Percentiles rank a stretch among this genome's conserved stretches.
These are phyloP conservation scores for Strigomonas culicis DNA, from an alignment of 208 protist genomes.

Conservation along the genomic window DNA sequence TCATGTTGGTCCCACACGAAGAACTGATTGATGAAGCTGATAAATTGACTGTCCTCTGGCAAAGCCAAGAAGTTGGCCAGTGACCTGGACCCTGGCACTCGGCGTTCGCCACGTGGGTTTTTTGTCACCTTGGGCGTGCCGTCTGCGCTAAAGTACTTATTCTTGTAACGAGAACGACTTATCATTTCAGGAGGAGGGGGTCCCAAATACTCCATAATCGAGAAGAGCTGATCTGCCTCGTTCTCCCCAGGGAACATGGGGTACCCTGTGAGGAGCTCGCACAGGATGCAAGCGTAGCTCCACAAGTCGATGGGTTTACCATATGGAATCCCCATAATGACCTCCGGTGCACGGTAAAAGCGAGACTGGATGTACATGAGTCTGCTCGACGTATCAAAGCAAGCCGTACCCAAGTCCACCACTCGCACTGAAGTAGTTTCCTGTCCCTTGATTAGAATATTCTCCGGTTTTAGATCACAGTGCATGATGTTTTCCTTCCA, in stretches of 20 bases:
- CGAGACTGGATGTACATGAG: constrained; percentile 94
- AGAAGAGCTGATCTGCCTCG: constrained; percentile 79
- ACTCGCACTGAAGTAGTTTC: constrained; percentile 92
- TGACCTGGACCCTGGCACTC: constrained; percentile 43
- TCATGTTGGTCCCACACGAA: constrained; percentile 61
- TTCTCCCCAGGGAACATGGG: constrained; percentile 90
- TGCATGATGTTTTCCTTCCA: constrained; percentile 91
- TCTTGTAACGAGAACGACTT: constrained; percentile 25
- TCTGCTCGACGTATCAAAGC: constrained; percentile 86
- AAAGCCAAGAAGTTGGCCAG: constrained; percentile 55
- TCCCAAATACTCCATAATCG: constrained; percentile 85
- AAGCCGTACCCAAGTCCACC: constrained; percentile 97
- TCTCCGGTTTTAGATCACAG: constrained; percentile 97
- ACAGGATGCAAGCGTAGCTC: constrained; percentile 93
- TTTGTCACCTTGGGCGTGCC: constrained; percentile 34
- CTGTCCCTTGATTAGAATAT: constrained; percentile 85
- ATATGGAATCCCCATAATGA: constrained; percentile 81
- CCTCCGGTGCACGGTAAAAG: constrained; percentile 90
- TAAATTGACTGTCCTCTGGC: constrained; percentile 47
- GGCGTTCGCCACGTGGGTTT: constrained; percentile 29
- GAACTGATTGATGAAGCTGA: constrained; percentile 67
- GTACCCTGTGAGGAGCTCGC: constrained; percentile 90
- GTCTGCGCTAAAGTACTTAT: constrained; percentile 49
- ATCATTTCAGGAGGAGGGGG: constrained; percentile 67
- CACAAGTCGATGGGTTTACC: constrained; percentile 89